These are phyloP conservation scores for Azolla pinnata DNA, from an alignment of 75 land plant species.

Conservation along the genomic window DNA sequence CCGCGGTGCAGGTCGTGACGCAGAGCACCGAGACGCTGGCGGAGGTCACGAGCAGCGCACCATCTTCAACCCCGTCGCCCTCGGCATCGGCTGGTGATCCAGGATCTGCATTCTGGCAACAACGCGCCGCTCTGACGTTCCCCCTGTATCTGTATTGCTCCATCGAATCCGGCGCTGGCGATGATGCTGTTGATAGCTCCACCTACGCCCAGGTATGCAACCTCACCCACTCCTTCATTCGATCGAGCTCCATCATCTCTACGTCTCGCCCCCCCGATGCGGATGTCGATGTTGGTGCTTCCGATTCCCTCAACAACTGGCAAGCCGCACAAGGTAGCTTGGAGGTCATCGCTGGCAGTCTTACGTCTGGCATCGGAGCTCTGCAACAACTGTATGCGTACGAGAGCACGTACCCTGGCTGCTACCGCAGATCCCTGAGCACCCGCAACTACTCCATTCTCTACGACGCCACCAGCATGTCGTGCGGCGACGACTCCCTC, in stretches of 20 bases:
- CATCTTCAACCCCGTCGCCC: constrained; percentile 4
- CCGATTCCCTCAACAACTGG: constrained; percentile 21
- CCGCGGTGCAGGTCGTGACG: constrained; percentile 15
- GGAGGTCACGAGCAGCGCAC: constrained; percentile 14
- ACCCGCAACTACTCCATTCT: constrained; percentile 11
- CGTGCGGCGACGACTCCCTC: too few relatives aligned
- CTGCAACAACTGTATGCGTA: constrained; percentile 31
- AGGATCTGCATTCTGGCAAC: too few relatives aligned
- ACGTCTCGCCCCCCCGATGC: too few relatives aligned
- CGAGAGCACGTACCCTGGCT: constrained; percentile 23
- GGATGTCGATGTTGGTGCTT: constrained; percentile 3
- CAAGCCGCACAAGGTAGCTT: constrained; percentile 43
- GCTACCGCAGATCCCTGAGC: constrained; percentile 28
- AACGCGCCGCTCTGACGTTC: constrained; percentile 8
- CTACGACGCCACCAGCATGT: not conserved
- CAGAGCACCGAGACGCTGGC: constrained; percentile 25
- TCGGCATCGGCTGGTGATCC: too few relatives aligned
- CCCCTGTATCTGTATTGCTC: constrained; percentile 22
- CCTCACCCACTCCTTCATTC: constrained; percentile 21
- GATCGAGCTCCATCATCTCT: constrained; percentile 1
- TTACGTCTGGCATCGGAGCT: constrained; percentile 30
- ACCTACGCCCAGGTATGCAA: constrained; percentile 14
- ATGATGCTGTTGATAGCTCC: too few relatives aligned
- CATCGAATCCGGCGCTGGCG: constrained; percentile 3
- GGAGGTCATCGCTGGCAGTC: constrained; percentile 32